These are phyloP conservation scores for Botrytis porri DNA, from an alignment of 2,329 filamentous ascomycete species.

Conservation along the genomic window DNA sequence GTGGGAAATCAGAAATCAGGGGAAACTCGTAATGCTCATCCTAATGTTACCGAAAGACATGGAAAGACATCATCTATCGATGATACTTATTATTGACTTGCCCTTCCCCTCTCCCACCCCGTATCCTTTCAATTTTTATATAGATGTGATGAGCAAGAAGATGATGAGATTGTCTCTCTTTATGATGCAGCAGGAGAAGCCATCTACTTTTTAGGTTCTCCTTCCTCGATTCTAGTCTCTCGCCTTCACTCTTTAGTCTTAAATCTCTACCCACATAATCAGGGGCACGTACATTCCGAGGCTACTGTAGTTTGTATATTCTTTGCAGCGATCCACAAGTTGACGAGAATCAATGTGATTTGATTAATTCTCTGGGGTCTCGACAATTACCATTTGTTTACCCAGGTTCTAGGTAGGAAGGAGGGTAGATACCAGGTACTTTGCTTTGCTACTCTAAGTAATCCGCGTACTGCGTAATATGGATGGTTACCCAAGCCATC, in stretches of 20 bases:
- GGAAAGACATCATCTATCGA: background rate
- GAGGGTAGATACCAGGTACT: background rate
- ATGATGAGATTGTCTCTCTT: slow-evolving; percentile 15
- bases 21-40: slow-evolving; percentile 5
- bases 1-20: slow-evolving; percentile 2
- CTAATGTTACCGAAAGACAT: slow-evolving; percentile 3
- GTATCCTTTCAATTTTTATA: background rate
- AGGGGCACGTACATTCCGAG: slow-evolving; percentile 4
- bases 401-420: background rate
- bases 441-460: background rate
- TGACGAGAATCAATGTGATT: background rate
- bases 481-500: background rate
- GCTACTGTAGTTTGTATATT: background rate
- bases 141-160: slow-evolving; percentile 8
- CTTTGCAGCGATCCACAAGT: slow-evolving; percentile 2
- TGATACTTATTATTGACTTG: background rate
- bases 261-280: background rate
- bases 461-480: background rate
- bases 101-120: background rate
- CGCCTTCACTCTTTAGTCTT: background rate
- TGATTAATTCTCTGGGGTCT: background rate
- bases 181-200: background rate
- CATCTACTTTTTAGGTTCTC: background rate
- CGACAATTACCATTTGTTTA: background rate
- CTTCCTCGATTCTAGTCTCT: background rate